Base-by-base conservation (phyloP, 2,329 filamentous ascomycete species). In the Metarhizium robertsii region DNA sequence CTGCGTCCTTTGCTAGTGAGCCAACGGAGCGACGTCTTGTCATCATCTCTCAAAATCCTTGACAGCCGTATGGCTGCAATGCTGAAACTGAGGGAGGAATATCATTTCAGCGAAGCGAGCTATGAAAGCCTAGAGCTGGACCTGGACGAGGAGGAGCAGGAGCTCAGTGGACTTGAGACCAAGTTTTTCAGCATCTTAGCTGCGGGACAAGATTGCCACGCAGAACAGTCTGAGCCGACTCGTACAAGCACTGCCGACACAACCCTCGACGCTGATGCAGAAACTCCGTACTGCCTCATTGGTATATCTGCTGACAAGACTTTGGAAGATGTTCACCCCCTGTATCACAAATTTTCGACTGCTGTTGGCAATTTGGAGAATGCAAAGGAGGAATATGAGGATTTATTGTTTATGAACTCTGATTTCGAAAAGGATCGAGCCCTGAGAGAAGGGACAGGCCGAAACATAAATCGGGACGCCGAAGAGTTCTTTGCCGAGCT, bases 401-500 rank as follows among this genome's bases (percentile, higher is more conserved):
- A 80, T 45, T 68, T 80, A 4, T 55, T 68, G 11, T 66, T 71
- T 54, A 69, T 71, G 40, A 72, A 69, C 45, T 67, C 72, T 8
- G 65, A 66, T 53, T 71, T 68, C 48, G 65, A 74, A 53, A 65
- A 73, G 50, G 66, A 75, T 40, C 59, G 73, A 14, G 62, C 65
- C 25, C 57, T 72, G 34, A 67, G 71, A 54, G 63, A 65, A 29
- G 55, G 54, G 30, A 66, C 55, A 10, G 65, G 61, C 3, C 65
- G 56, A 55, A 46, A 61, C 20, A 61, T 73, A 51, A 67, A 65
- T 29, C 61, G 69, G 25, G 71, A 73, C 5, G 73, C 77, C 45
- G 56, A 69, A 5, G 73, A 77, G 8, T 78, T 79, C 59, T 65
- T 80, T 4, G 64, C 65, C 25, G 69, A 74, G 16, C 80, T 75